phyloP scores from a whole-genome alignment of 805 yeast species.

The Ogataea zsoltii region DNA sequence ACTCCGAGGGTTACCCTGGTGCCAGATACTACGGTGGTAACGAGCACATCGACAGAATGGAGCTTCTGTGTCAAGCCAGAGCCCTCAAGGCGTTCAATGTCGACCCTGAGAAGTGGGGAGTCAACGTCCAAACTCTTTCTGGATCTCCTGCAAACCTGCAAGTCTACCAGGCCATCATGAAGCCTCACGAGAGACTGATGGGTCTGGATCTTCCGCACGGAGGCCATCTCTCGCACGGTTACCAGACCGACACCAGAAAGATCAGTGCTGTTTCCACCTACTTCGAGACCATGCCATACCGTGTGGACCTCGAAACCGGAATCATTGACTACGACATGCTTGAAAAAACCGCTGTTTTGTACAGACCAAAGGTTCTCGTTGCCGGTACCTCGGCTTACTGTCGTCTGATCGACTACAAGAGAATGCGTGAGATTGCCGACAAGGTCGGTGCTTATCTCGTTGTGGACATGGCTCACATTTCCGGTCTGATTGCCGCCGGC shows the following conservation, averaged over 20 bases:
- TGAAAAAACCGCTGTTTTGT: constrained; percentile 85
- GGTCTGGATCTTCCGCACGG: constrained; percentile 98
- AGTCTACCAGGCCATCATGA: constrained; percentile 93
- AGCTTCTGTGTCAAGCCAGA: constrained; percentile 87
- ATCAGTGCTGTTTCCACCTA: constrained; percentile 95
- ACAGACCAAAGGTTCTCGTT: constrained; percentile 94
- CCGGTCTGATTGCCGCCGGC: constrained; percentile 94
- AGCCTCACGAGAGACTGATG: constrained; percentile 96
- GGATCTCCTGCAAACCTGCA: constrained; percentile 98
- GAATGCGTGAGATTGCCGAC: constrained; percentile 96
- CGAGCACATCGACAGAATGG: constrained; percentile 94
- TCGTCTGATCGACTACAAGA: constrained; percentile 92
- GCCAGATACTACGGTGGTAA: constrained; percentile 99
- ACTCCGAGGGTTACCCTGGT: constrained; percentile 99
- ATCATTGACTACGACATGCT: constrained; percentile 94
- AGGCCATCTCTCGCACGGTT: constrained; percentile 98
- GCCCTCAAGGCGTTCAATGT: constrained; percentile 88
- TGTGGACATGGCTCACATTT: constrained; percentile 98
- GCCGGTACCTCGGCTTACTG: constrained; percentile 99
- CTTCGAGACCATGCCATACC: constrained; percentile 98
- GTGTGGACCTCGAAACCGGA: constrained; percentile 90
- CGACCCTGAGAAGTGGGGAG: constrained; percentile 90
- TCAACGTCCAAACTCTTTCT: constrained; percentile 92
- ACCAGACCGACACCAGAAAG: constrained; percentile 91
- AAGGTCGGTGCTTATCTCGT: constrained; percentile 95